Conservation (phyloP, 768 basidiomycete species). For the Pleurotus tuber-regium region DNA sequence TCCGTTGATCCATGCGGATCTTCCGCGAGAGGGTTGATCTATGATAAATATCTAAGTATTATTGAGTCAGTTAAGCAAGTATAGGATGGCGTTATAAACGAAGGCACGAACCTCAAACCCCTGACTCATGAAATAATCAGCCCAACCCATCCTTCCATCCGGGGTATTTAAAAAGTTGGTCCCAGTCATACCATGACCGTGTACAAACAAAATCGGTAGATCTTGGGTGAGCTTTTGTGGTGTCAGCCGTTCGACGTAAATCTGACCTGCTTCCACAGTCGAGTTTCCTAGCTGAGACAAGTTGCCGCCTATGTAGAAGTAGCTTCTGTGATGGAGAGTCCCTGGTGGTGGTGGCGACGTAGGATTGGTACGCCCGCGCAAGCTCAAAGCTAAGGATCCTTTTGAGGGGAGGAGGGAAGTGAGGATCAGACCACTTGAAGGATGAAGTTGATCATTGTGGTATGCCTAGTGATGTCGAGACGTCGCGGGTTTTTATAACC, state of each 20-base stretch:
- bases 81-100: too few relatives aligned
- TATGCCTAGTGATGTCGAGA: too few relatives aligned
- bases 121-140: slow-evolving; percentile 31
- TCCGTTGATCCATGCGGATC: slow-evolving; percentile 33
- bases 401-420: too few relatives aligned
- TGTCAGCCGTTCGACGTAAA: slow-evolving; percentile 32
- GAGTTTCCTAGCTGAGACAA: slow-evolving; percentile 22
- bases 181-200: slow-evolving; percentile 35
- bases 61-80: neutral
- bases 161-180: slow-evolving; percentile 32
- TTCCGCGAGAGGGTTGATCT: slow-evolving; percentile 34
- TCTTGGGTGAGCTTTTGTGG: slow-evolving; percentile 23
- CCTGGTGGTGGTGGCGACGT: too few relatives aligned
- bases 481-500: slow-evolving; percentile 82
- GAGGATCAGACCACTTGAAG: too few relatives aligned
- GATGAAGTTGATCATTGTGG: too few relatives aligned
- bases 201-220: slow-evolving; percentile 28
- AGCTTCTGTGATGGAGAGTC: slow-evolving; percentile 28
- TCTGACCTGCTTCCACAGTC: slow-evolving; percentile 26
- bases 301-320: slow-evolving; percentile 31
- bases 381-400: too few relatives aligned
- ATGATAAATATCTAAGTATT: slow-evolving; percentile 39
- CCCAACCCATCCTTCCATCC: slow-evolving; percentile 32
- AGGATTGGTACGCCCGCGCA: too few relatives aligned
- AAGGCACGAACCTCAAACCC: slow-evolving; percentile 29